phyloP scores from a whole-genome alignment of 768 basidiomycete genomes.

The Boletus rubroflammeus region DNA sequence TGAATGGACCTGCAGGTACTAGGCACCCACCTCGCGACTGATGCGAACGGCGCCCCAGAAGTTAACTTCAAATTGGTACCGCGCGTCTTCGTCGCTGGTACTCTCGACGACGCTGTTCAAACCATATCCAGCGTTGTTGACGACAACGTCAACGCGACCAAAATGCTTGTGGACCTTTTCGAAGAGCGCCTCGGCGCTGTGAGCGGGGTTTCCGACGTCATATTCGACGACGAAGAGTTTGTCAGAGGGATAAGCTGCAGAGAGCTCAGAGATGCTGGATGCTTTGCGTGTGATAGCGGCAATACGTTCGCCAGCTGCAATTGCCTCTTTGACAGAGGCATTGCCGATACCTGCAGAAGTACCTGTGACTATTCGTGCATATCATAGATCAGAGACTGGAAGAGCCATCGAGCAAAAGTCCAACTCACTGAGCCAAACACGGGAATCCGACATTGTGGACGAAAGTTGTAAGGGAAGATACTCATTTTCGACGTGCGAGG shows the following conservation, averaged over 20 bases:
- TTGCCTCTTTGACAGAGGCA: conserved; percentile 25
- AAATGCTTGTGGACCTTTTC: conserved; percentile 21
- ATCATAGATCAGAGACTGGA: neutral
- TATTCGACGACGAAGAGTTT: conserved; percentile 29
- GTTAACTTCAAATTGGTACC: conserved; percentile 30
- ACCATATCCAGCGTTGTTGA: conserved; percentile 33
- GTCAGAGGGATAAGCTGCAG: conserved; percentile 10
- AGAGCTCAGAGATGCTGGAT: conserved; percentile 16
- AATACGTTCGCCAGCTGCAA: conserved; percentile 26
- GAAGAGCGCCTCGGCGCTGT: conserved; percentile 21
- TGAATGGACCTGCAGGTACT: neutral
- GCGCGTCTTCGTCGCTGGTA: conserved; percentile 24
- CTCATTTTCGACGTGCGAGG: neutral
- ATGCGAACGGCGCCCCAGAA: conserved; percentile 31
- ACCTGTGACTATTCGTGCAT: conserved; percentile 35
- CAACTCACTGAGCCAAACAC: conserved; percentile 23
- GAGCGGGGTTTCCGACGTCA: conserved; percentile 27
- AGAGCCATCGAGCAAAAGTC: neutral
- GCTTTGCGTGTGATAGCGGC: conserved; percentile 29
- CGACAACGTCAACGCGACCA: conserved; percentile 32
- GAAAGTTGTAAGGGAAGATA: neutral
- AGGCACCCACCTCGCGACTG: conserved; percentile 20
- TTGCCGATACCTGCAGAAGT: conserved; percentile 40
- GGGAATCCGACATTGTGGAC: conserved; percentile 17
- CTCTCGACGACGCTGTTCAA: conserved; percentile 26